Evolutionary conservation across 768 basidiomycete species (phyloP), one percentile per base, ranked within the genome.

Genomic region (Tulasnella sp.): DNA sequence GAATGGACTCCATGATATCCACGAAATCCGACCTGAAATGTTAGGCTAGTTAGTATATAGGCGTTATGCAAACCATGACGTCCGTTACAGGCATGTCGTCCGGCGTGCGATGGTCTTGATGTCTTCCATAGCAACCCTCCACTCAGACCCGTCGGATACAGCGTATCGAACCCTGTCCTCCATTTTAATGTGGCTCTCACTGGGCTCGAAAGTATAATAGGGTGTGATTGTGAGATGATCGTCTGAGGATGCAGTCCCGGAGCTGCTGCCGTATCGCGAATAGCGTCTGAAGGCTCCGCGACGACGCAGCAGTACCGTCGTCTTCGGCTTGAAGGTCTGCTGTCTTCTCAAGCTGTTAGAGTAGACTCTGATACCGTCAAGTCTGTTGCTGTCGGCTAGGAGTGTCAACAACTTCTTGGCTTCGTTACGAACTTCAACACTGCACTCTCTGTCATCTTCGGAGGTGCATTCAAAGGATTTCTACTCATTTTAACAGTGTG

Each of bases 1-100:
- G 46, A 42, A 59, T 49, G 1, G 57, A 44, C 41, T 59, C 57
- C 57, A 59, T 49, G 19, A 59, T 59, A 21, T 49, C 49, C 24
- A 59, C 24, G 25, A 59, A 59, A 48, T 59, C 57, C 5, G 54
- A 22, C 21, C 54, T 56, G 42, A 3, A 19, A 44, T 19, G 30
- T 27, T 31, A 21, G 27, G 22, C 11, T 21, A 34, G 12, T 21
- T n/a, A 55, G 21, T 31, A 11, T 17, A 9, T 12, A 2, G 15
- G 27, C n/a, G 11, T 5, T 5, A 22, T n/a, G n/a, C 46, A n/a
- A 25, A 10, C 21, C 34, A 45, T 22, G 11, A 15, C n/a, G 4
- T n/a, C 10, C 27, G 41, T 56, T 24, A 49, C 57, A 46, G 57
- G 48, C 57, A 49, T 11, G 46, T 49, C 34, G 57, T 59, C 45